Base-by-base conservation (phyloP, 345 rosid species). In the Gossypium rotundifolium region DNA sequence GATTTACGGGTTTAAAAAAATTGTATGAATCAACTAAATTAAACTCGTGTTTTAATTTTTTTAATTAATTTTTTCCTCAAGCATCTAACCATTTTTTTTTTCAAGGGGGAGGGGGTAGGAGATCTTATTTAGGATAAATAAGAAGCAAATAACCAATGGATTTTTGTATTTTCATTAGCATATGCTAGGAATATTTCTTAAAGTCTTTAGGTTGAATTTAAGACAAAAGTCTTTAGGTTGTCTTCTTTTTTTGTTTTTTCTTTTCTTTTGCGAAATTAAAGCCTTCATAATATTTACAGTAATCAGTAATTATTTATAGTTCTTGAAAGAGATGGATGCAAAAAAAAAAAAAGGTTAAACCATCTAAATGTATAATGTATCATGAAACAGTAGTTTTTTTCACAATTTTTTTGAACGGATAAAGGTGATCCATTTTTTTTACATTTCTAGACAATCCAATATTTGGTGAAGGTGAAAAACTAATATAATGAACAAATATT, bases 401-500 rank as follows among this genome's bases (percentile, higher is more conserved):
- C 11, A 54, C 60, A 51, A 25, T 0, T 51, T 52, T 49, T 16
- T 69, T 69, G 38, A 51, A 69, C 27, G 57, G 72, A 67, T 23
- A 49, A 48, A 11, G 23, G 14, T 49, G 58, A 16, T 9, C 59
- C 72, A 69, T 51, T 69, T 69, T 69, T 27, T 11, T 3, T 16
- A 58, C 63, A 22, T 10, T 68, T 51, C 54, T 33, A 74, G 14
- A 74, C 64, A 29, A 68, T 61, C 52, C 70, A 72, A 72, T 72
- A 20, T 18, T 59, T 33, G 62, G 40, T 4, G 29, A 0, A 48
- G 70, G 57, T 29, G 23, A 23, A 40, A 68, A 25, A 68, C 67
- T 64, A 64, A 46, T 55, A 38, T 45, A 72, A 67, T 23, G 22
- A 29, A 60, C 11, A 33, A 27, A 20, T 63, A 64, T 86, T 84